These are phyloP conservation scores for Ceratocystiopsis minuta DNA, from an alignment of 2,329 filamentous ascomycete species.

Conservation along the genomic window DNA sequence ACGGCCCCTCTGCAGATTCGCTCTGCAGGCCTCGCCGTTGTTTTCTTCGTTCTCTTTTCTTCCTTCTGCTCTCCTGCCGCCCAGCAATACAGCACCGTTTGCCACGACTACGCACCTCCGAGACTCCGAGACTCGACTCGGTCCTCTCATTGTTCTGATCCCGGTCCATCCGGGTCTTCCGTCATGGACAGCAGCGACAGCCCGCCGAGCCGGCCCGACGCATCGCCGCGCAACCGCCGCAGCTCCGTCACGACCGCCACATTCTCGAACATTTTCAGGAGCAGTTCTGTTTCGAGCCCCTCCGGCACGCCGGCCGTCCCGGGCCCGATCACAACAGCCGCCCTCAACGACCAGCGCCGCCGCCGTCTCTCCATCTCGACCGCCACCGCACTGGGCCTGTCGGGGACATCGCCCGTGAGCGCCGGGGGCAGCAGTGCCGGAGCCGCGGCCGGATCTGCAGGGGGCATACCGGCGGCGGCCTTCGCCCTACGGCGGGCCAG, in stretches of 20 bases:
- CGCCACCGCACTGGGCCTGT: constrained; percentile 37
- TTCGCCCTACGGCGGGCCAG: constrained; percentile 43
- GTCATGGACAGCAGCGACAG: constrained; percentile 11
- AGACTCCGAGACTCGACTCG: too few relatives aligned
- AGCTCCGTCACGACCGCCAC: constrained; percentile 39
- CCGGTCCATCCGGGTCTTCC: too few relatives aligned
- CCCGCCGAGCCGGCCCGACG: not conserved
- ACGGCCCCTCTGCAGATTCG: constrained; percentile 3
- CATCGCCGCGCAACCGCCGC: constrained; percentile 23
- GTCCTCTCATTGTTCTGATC: too few relatives aligned
- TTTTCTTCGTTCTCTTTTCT: not conserved
- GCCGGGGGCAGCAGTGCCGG: not conserved
- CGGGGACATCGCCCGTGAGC: constrained; percentile 47
- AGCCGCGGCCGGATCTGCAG: not conserved
- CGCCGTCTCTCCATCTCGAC: constrained; percentile 54
- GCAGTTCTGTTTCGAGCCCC: constrained; percentile 30
- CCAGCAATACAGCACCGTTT: too few relatives aligned
- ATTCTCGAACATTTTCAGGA: constrained; percentile 40
- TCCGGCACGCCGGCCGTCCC: constrained; percentile 27
- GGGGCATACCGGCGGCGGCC: constrained; percentile 17
- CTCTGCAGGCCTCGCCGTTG: constrained; percentile 2
- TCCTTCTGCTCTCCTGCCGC: too few relatives aligned
- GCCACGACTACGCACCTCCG: too few relatives aligned
- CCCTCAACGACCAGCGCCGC: constrained; percentile 40
- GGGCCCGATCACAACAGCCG: constrained; percentile 23